Base-by-base conservation (phyloP, 768 basidiomycete genomes). In the Rhodotorula babjevae region DNA sequence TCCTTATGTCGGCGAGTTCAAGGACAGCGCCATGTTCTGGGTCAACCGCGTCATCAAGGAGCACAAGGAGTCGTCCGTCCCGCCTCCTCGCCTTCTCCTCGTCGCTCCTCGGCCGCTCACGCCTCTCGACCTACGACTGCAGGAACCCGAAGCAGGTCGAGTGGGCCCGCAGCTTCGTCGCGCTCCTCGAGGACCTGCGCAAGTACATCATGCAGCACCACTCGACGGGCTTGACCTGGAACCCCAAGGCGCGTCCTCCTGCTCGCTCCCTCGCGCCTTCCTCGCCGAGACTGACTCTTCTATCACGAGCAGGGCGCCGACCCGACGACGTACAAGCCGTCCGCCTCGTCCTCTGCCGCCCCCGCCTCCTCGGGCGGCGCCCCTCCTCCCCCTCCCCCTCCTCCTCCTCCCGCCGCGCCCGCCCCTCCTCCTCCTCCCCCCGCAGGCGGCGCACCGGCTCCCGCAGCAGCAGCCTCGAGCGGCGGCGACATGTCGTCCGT, bases 1-100 rank as follows among this genome's bases (percentile, higher is more conserved):
- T 10, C 86, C 89, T 36, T 89, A 85, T 74, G 84, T 97, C n/a
- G 83, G 81, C 27, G 91, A 93, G 61, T 86, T 90, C 81, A 94
- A 90, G 81, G 93, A 97, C 36, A 87, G 90, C 8, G 86, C 89
- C 19, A 85, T 87, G 78, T 99, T 92, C 82, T 98, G 92, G 80
- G 88, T 88, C 3, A 92, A 96, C 81, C 87, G 88, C 69, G 86
- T 98, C 59, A 88, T 93, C 81, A 92, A 93, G 81, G 92, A 94
- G 74, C 92, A 86, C 85, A 98, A 92, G 81, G 91, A 92, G 14
- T 92, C 91, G 95, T 93, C 71, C 68, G 90, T 79, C 6, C 36
- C 53, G n/a, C 53, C 15, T 15, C n/a, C 9, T 55, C 14, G 49
- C 49, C 49, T 36, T 9, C 36, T 36, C 9, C 9, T 4, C 49